phyloP scores from a whole-genome alignment of 495 filamentous ascomycete genomes.

The Lichenothelia convexa region DNA sequence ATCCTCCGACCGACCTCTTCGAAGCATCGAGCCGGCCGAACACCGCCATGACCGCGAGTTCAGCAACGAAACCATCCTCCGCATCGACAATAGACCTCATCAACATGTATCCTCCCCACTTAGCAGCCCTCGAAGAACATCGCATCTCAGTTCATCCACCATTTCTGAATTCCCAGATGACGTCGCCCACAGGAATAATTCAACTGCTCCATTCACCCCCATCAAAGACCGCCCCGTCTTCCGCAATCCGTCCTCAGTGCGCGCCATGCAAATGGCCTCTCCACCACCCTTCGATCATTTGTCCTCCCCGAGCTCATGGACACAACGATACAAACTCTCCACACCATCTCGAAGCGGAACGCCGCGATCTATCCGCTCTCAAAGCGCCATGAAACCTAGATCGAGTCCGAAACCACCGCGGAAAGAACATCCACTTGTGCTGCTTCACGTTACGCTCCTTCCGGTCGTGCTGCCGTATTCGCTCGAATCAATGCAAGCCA shows the following conservation, averaged over 20 bases:
- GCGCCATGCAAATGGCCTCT: slow-evolving; percentile 59
- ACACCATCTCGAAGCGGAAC: slow-evolving; percentile 10
- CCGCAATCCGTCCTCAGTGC: slow-evolving; percentile 55
- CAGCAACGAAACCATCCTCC: too few relatives aligned
- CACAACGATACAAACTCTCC: slow-evolving; percentile 11
- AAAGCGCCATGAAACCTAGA: neutral
- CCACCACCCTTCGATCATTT: slow-evolving; percentile 37
- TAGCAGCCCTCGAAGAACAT: neutral
- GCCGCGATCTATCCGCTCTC: slow-evolving; percentile 5
- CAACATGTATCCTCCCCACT: too few relatives aligned
- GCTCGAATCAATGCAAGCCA: slow-evolving; percentile 28
- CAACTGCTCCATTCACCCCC: slow-evolving; percentile 14
- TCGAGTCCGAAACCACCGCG: slow-evolving; percentile 23
- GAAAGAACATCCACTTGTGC: slow-evolving; percentile 49
- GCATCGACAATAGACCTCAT: too few relatives aligned
- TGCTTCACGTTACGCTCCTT: slow-evolving; percentile 74
- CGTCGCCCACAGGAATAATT: slow-evolving; percentile 1
- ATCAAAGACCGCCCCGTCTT: slow-evolving; percentile 31
- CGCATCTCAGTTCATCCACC: neutral
- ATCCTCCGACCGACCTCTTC: too few relatives aligned
- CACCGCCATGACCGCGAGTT: too few relatives aligned
- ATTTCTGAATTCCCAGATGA: slow-evolving; percentile 1
- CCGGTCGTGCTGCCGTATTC: slow-evolving; percentile 54
- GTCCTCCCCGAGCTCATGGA: slow-evolving; percentile 28
- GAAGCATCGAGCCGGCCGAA: too few relatives aligned